Conservation (phyloP, 176 grass and related monocot genomes). For the Paspalum vaginatum region DNA sequence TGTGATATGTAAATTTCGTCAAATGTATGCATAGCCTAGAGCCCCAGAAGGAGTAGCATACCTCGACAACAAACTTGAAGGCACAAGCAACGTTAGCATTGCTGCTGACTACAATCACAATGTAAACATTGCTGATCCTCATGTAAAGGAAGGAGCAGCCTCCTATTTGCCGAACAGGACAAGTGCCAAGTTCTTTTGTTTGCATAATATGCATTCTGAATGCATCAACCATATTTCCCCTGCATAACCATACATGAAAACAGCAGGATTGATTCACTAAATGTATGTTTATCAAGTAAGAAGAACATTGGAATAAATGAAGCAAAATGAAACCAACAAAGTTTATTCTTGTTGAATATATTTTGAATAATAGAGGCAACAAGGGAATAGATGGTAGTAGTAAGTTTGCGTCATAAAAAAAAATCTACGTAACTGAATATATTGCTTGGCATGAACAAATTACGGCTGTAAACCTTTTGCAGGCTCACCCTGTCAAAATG, state of each 20-base stretch:
- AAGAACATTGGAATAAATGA: not conserved
- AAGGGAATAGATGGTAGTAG: not conserved
- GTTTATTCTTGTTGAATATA: not conserved
- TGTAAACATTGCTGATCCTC: slow-evolving; percentile 97
- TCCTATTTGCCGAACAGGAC: slow-evolving; percentile 91
- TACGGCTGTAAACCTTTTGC: not conserved
- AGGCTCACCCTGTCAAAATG: not conserved
- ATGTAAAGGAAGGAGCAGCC: slow-evolving; percentile 94
- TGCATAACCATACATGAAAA: slow-evolving; percentile 42
- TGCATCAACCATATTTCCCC: slow-evolving; percentile 96
- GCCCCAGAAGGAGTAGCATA: slow-evolving; percentile 38
- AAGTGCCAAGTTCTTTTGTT: slow-evolving; percentile 93
- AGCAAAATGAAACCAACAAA: not conserved
- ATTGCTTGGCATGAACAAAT: not conserved
- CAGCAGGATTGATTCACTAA: slow-evolving; percentile 7
- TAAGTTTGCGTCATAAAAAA: not conserved
- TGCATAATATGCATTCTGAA: slow-evolving; percentile 98
- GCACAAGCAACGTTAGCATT: slow-evolving; percentile 93
- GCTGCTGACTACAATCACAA: slow-evolving; percentile 91
- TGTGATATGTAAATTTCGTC: not conserved
- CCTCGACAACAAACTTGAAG: slow-evolving; percentile 97
- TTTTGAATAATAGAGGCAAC: no score
- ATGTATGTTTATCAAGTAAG: not conserved
- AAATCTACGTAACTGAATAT: not conserved
- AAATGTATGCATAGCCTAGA: not conserved